Evolutionary conservation across 768 basidiomycete genomes (phyloP), one percentile per base, ranked within the genome.

Genomic region (Guyanaporus albipodus): DNA sequence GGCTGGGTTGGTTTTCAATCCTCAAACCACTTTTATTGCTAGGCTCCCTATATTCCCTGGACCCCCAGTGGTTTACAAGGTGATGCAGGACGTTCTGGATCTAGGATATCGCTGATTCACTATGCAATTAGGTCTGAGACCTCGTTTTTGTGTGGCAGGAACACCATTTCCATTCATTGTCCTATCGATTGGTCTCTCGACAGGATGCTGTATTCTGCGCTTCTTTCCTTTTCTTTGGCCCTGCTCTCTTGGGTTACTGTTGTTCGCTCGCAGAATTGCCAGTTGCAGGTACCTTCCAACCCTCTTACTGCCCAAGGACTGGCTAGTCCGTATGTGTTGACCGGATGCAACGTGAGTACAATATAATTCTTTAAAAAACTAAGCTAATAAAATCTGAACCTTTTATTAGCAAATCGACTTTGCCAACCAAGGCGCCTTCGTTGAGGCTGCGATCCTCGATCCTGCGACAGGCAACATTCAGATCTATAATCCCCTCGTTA

Each of bases 401-500:
- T 14, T n/a, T n/a, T 27, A 17, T 40, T 19, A 62, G 61, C 61
- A 62, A 62, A 3, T 64, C 2, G 48, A 62, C 32, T 62, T 64
- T 35, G 52, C 62, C 14, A 50, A 62, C 18, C 24, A 62, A 41
- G 61, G 61, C 0, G 36, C 22, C 28, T 62, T 62, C 18, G 61
- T 64, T 4, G 61, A 62, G 36, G 61, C 62, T 1, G 62, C 54
- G n/a, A 64, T 62, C 26, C 50, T 64, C 12, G 61, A 64, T 46
- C 62, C 62, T 3, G 50, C 59, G 4, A 64, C 61, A 14, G 62
- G 61, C 15, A 35, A 28, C 17, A 56, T 62, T 19, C 52, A 64
- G 23, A 62, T 64, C 11, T 62, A 62, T 21, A 61, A 4, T 38
- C 61, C 61, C 18, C 62, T 62, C n/a, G 61, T 62, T 17, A 64